phyloP scores from a whole-genome alignment of 2,329 filamentous ascomycete species.

The Ophiostoma piceae region DNA sequence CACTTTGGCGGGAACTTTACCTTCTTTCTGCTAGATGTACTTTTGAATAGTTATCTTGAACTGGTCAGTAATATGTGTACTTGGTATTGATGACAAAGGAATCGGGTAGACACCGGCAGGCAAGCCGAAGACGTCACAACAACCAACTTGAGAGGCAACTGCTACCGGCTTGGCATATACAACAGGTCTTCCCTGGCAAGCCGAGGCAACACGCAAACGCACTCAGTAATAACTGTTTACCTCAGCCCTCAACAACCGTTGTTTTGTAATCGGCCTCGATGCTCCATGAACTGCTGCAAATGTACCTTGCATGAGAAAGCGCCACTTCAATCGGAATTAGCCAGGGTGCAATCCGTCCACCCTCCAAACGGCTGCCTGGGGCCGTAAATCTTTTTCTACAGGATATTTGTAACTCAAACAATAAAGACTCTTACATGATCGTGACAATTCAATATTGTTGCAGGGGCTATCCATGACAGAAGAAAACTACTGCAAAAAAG shows the following conservation, averaged over 20 bases:
- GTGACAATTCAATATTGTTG: too few relatives aligned
- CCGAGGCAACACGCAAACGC: background rate
- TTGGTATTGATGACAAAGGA: background rate
- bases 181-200: background rate
- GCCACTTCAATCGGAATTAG: background rate
- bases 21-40: too few relatives aligned
- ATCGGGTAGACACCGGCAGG: background rate
- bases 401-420: too few relatives aligned
- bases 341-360: background rate
- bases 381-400: too few relatives aligned
- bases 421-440: too few relatives aligned
- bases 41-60: too few relatives aligned
- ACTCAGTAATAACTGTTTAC: background rate
- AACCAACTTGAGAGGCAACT: background rate
- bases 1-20: background rate
- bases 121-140: background rate
- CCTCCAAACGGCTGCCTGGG: background rate
- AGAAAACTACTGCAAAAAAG: too few relatives aligned
- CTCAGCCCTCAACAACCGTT: background rate
- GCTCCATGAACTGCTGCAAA: background rate
- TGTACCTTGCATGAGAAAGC: constrained; percentile 11
- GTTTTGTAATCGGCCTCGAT: background rate
- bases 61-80: too few relatives aligned
- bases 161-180: background rate
- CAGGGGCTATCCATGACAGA: too few relatives aligned